phyloP scores from a whole-genome alignment of 129 eudicot species.

The Dittrichia graveolens region DNA sequence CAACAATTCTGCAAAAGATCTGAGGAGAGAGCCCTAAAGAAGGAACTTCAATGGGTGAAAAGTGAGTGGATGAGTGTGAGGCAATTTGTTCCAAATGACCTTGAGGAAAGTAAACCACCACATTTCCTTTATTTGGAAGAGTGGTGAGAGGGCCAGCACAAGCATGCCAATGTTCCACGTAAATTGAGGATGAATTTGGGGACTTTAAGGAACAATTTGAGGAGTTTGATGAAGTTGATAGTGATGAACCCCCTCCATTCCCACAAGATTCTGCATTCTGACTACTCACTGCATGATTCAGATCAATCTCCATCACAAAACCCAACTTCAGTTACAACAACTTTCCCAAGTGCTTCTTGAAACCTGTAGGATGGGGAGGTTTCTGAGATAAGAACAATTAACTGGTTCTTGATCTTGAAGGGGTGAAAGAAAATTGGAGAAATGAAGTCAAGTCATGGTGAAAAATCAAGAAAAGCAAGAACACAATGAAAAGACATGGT shows the following conservation, averaged over 20 bases:
- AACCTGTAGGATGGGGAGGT: slow-evolving; percentile 13
- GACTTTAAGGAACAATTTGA: slow-evolving; percentile 50
- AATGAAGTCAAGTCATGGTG: slow-evolving; percentile 49
- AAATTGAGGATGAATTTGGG: slow-evolving; percentile 45
- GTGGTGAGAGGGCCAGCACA: slow-evolving; percentile 92
- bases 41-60: slow-evolving; percentile 67
- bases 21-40: slow-evolving; percentile 76
- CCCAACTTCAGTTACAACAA: slow-evolving; percentile 2
- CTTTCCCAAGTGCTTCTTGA: slow-evolving; percentile 30
- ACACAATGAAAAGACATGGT: slow-evolving; percentile 35
- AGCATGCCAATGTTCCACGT: slow-evolving; percentile 92
- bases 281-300: slow-evolving; percentile 70
- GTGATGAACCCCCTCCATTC: slow-evolving; percentile 41
- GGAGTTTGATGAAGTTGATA: slow-evolving; percentile 51
- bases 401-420: slow-evolving; percentile 37
- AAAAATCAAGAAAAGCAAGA: slow-evolving; percentile 37
- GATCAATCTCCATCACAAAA: slow-evolving; percentile 83
- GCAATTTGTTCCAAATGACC: slow-evolving; percentile 87
- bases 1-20: slow-evolving; percentile 79
- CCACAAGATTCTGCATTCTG: slow-evolving; percentile 39
- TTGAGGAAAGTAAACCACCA: slow-evolving; percentile 86
- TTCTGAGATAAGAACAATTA: slow-evolving; percentile 23
- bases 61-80: slow-evolving; percentile 53
- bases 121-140: slow-evolving; percentile 81
- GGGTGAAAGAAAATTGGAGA: slow-evolving; percentile 27